Percentiles rank a stretch among this genome's conserved stretches.
Conservation (phyloP, 1,284 basidiomycete species). For the Moesziomyces parantarcticus region DNA sequence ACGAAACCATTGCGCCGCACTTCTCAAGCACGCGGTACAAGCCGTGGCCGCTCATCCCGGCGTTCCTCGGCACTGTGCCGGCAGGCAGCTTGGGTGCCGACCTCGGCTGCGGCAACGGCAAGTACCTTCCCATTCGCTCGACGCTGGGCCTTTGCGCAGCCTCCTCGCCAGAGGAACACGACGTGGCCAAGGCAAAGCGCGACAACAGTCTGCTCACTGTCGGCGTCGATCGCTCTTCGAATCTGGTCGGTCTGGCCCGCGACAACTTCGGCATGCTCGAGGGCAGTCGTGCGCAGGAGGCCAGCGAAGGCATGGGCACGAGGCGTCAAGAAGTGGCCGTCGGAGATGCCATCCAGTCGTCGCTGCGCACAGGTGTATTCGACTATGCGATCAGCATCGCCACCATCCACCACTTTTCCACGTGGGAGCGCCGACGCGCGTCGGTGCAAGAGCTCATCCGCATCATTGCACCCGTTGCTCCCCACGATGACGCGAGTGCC, state of each 20-base stretch:
- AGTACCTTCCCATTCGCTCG: constrained; percentile 76
- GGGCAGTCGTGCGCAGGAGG: not conserved
- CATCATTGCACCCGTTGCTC: constrained; percentile 32
- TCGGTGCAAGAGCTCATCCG: constrained; percentile 61
- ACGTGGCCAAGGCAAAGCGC: constrained; percentile 2
- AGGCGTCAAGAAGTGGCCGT: constrained; percentile 60
- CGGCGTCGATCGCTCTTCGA: constrained; percentile 80
- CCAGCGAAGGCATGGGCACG: not conserved
- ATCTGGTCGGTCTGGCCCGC: constrained; percentile 54
- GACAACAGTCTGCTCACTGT: constrained; percentile 49
- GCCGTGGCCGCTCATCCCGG: constrained; percentile 93
- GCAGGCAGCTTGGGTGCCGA: constrained; percentile 87
- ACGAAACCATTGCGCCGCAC: constrained; percentile 89
- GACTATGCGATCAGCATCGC: constrained; percentile 67
- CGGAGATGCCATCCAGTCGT: constrained; percentile 59
- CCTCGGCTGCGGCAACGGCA: constrained; percentile 96
- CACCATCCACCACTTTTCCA: constrained; percentile 66
- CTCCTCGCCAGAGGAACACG: not conserved
- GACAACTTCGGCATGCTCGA: constrained; percentile 43
- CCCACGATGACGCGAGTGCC: not conserved
- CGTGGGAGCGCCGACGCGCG: constrained; percentile 50
- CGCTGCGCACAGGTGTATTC: constrained; percentile 46
- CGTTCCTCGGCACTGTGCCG: constrained; percentile 80
- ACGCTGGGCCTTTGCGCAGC: constrained; percentile 13
- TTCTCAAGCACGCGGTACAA: constrained; percentile 95